A percentile compares a stretch with the other conserved stretches of the same genome.
phyloP scores from a whole-genome alignment of 371 early-diverging fungal genomes.

The Mucor indicus region DNA sequence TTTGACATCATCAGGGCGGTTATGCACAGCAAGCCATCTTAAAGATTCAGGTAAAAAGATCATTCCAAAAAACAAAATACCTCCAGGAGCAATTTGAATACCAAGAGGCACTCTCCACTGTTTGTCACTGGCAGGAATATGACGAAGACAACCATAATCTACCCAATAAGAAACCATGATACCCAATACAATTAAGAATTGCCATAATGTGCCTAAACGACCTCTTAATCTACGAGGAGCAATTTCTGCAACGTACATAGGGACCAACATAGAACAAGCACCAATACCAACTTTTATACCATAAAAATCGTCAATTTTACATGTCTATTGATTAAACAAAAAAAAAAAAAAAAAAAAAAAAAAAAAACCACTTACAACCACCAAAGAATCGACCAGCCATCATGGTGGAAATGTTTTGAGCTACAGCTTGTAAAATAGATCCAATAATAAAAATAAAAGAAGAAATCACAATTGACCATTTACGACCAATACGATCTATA shows the following conservation, averaged over 20 bases:
- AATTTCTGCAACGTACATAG: constrained; percentile 51
- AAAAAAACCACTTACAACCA: constrained; percentile 28
- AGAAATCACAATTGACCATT: constrained; percentile 31
- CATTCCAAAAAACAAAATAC: constrained; percentile 49
- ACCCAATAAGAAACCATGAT: constrained; percentile 52
- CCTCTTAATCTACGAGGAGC: constrained; percentile 43
- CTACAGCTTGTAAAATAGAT: constrained; percentile 37
- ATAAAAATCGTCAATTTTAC: background rate
- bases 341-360: constrained; percentile 6
- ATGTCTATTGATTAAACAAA: background rate
- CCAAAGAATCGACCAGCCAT: constrained; percentile 47
- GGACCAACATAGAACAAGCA: constrained; percentile 38
- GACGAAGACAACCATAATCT: constrained; percentile 39
- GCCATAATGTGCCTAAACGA: constrained; percentile 46
- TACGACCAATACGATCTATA: constrained; percentile 39
- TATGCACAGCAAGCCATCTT: constrained; percentile 59
- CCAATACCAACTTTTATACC: constrained; percentile 44
- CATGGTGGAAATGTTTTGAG: constrained; percentile 32
- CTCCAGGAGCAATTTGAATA: constrained; percentile 55
- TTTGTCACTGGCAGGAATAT: constrained; percentile 17
- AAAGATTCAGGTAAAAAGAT: constrained; percentile 60
- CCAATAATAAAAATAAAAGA: constrained; percentile 34
- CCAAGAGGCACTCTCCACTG: constrained; percentile 45
- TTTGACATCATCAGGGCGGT: constrained; percentile 45
- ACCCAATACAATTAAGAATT: constrained; percentile 42